Base-by-base conservation (phyloP, 1,284 basidiomycete species). In the Melampsora larici-populina region DNA sequence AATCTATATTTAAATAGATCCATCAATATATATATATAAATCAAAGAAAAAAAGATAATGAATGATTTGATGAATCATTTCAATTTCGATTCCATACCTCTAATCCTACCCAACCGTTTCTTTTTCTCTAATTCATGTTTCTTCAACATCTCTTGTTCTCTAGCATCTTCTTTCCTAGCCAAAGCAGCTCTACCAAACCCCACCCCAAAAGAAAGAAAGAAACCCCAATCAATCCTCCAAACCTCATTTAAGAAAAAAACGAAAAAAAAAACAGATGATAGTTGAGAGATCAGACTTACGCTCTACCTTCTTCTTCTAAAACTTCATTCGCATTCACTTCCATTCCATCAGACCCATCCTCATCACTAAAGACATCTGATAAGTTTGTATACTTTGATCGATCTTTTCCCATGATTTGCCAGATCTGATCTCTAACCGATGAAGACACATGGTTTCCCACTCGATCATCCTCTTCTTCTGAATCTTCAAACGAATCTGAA, bases 381-480 rank as follows among this genome's bases (percentile, higher is more conserved):
- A n/a, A 58, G 1, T 51, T 65, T 4, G 74, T 70, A 70, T 77
- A 77, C 36, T 68, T 31, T 6, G 29, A 36, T 24, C 74, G 31
- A 43, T 77, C 60, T 51, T 77, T 77, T n/a, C 74, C 74, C 74
- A 77, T 77, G 40, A 77, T 77, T 33, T 77, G 64, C 74, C 74
- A 77, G 24, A 77, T 77, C 55, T 77, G 64, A 77, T 77, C 74
- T 46, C 74, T 26, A 18, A 77, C 40, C 11, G 33, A 17, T 17
- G 67, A 58, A 17, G 66, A 24, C 26, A 77, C 74, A 21, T 8
- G 21, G 18, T 29, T 21, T 31, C 33, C 62, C n/a, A 24, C 29
- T 36, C 33, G 15, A 33, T 64, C 33, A 64, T 60, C 66, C 9
- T 62, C 67, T 18, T 75, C 58, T 40, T 75, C 73, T 24, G 40